A percentile compares a stretch with the other conserved stretches of the same genome.
Conservation (phyloP, 352 stramenopile genomes). For the Phytophthora pseudosyringae region DNA sequence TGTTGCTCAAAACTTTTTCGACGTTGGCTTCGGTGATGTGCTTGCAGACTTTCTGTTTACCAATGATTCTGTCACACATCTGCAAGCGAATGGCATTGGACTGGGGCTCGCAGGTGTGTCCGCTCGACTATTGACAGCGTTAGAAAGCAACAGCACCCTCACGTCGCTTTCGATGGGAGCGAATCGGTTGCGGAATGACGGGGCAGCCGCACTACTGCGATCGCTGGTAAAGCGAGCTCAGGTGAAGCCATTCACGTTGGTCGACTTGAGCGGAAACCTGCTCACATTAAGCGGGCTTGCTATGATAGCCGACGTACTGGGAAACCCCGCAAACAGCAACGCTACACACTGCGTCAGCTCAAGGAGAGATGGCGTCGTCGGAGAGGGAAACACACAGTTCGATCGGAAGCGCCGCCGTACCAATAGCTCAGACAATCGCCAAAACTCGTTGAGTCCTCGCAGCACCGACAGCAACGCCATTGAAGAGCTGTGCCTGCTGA, state of each 20-base stretch:
- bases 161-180: constrained; percentile 61
- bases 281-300: constrained; percentile 59
- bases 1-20: constrained; percentile 80
- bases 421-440: constrained; percentile 10
- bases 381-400: constrained; percentile 2
- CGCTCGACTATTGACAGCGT: constrained; percentile 46
- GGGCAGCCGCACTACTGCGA: constrained; percentile 51
- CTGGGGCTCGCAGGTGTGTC: constrained; percentile 61
- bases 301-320: constrained; percentile 48
- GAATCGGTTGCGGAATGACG: constrained; percentile 74
- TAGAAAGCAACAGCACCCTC: constrained; percentile 58
- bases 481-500: constrained; percentile 65
- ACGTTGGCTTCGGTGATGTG: constrained; percentile 65
- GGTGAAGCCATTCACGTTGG: constrained; percentile 43
- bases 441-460: constrained; percentile 7
- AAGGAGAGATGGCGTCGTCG: not conserved
- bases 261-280: constrained; percentile 83
- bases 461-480: constrained; percentile 29
- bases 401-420: constrained; percentile 43
- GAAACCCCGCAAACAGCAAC: constrained; percentile 8
- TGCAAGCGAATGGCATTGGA: constrained; percentile 74
- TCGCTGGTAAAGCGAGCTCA: constrained; percentile 55
- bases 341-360: not conserved
- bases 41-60: constrained; percentile 68
- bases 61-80: constrained; percentile 54